phyloP scores from a whole-genome alignment of 441 rosid species.

The Populus trichocarpa region DNA sequence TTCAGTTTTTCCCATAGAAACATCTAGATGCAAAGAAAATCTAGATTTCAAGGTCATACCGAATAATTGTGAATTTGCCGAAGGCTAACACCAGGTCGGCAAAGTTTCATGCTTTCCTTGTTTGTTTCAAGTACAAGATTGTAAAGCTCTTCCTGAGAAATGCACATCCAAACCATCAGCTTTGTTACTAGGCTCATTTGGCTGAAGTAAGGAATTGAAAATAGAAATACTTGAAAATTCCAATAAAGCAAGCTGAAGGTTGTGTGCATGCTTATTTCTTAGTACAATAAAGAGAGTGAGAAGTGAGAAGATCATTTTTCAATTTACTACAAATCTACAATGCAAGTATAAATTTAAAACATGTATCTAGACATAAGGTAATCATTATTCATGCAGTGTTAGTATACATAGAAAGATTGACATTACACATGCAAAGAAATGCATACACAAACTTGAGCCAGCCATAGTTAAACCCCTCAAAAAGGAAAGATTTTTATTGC shows the following conservation, averaged over 20 bases:
- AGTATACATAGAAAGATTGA: neutral
- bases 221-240: neutral
- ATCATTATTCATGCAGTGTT: neutral
- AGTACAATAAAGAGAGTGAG: neutral
- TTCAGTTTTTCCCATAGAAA: neutral
- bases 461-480: neutral
- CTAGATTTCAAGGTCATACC: conserved; percentile 37
- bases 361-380: too few species aligned
- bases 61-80: conserved; percentile 69
- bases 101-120: conserved; percentile 66
- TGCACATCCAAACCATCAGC: neutral
- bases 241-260: neutral
- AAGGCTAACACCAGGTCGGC: conserved; percentile 80
- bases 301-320: neutral
- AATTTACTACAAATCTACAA: neutral
- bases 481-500: neutral
- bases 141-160: conserved; percentile 72
- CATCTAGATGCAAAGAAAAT: neutral
- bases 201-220: neutral
- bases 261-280: neutral
- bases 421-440: neutral
- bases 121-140: conserved; percentile 85
- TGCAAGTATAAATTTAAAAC: neutral
- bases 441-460: neutral
- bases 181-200: neutral